Evolutionary conservation across 2,329 filamentous ascomycete genomes (phyloP).

Genomic region (Talaromyces sp.): DNA sequence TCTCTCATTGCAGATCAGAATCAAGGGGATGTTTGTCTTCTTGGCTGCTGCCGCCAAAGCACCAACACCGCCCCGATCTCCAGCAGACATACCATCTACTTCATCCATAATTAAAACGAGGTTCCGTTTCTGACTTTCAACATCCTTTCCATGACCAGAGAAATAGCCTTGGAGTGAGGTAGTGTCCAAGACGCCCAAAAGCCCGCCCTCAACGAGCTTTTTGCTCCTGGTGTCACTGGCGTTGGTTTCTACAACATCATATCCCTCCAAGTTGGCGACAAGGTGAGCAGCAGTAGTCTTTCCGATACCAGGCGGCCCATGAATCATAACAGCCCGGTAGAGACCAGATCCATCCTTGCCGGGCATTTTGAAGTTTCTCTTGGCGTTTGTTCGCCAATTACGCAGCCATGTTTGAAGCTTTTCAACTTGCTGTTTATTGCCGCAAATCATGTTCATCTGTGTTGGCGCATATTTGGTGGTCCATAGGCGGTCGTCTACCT

Average conservation of each 20-base stretch:
- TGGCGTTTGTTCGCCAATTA: conserved; percentile 72
- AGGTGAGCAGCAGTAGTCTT: conserved; percentile 97
- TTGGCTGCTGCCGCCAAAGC: conserved; percentile 91
- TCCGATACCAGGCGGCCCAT: conserved; percentile 91
- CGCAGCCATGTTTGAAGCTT: conserved; percentile 83
- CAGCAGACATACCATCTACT: conserved; percentile 97
- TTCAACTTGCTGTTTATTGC: conserved; percentile 86
- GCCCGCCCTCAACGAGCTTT: conserved; percentile 80
- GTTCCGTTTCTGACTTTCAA: conserved; percentile 80
- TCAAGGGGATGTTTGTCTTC: conserved; percentile 90
- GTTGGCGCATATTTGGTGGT: conserved; percentile 93
- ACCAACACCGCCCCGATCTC: conserved; percentile 90
- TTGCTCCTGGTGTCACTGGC: conserved; percentile 95
- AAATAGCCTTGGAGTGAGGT: conserved; percentile 91
- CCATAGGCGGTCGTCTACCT: conserved; percentile 65
- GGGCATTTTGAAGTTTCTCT: conserved; percentile 72
- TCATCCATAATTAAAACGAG: conserved; percentile 98
- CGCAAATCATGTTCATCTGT: conserved; percentile 79
- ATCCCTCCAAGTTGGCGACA: conserved; percentile 86
- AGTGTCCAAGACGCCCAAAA: conserved; percentile 89
- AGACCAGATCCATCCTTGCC: conserved; percentile 79
- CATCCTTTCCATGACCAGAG: conserved; percentile 70
- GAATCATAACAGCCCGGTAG: conserved; percentile 86
- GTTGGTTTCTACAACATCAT: conserved; percentile 90
- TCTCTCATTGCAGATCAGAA: conserved; percentile 96